A percentile compares a stretch with the other conserved stretches of the same genome.
phyloP scores from a whole-genome alignment of 768 basidiomycete species.

The Psilocybe sp. region DNA sequence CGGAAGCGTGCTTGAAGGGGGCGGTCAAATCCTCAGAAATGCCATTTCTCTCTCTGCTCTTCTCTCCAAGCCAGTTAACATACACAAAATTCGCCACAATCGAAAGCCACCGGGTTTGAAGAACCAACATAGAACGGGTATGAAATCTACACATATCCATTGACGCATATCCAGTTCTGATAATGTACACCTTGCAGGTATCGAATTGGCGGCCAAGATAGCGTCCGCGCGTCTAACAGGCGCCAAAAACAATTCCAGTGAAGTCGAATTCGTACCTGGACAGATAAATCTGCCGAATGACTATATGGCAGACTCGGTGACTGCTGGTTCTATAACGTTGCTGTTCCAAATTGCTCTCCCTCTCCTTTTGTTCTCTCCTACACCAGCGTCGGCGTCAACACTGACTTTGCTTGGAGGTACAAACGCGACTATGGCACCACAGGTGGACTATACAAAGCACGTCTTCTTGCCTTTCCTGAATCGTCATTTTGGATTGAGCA shows the following conservation, averaged over 20 bases:
- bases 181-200: conserved; percentile 36
- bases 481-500: conserved; percentile 46
- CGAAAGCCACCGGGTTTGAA: conserved; percentile 65
- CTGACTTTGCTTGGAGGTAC: conserved; percentile 68
- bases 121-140: conserved; percentile 72
- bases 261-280: conserved; percentile 57
- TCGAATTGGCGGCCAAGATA: conserved; percentile 63
- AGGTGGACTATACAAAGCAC: conserved; percentile 68
- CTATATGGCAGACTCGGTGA: conserved; percentile 44
- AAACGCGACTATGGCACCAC: conserved; percentile 68
- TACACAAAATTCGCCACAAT: conserved; percentile 58
- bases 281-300: conserved; percentile 36
- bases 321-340: conserved; percentile 71
- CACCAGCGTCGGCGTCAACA: conserved; percentile 32
- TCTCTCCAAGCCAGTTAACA: conserved; percentile 54
- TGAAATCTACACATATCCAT: conserved; percentile 33
- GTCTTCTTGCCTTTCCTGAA: conserved; percentile 69
- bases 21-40: conserved; percentile 75
- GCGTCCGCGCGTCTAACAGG: conserved; percentile 54
- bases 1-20: conserved; percentile 55
- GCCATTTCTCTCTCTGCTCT: conserved; percentile 64
- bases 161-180: not conserved
- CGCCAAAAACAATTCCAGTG: conserved; percentile 48
- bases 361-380: conserved; percentile 55
- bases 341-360: conserved; percentile 73